Conservation (phyloP, 139 green algal genomes). For the Chlamydomonas schloesseri region DNA sequence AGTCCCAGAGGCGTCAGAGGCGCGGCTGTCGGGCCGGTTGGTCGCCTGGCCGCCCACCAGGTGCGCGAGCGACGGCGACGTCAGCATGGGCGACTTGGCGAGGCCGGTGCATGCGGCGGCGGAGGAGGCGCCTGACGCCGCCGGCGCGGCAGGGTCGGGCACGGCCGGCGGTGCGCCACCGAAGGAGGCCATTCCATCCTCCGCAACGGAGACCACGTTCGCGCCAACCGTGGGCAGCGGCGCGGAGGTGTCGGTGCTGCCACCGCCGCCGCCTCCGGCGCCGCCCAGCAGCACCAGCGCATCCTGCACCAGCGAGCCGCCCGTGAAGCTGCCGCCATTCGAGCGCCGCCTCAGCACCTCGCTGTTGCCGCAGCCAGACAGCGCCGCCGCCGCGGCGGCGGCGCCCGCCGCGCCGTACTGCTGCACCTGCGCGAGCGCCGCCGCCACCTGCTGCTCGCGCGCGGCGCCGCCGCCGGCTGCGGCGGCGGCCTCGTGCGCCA, state of each 20-base stretch:
- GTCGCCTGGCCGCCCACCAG: not conserved
- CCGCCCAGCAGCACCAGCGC: constrained; percentile 5
- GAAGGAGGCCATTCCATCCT: too few species aligned
- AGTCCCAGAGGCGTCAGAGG: not conserved
- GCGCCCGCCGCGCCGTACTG: constrained; percentile 17
- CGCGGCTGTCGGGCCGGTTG: not conserved
- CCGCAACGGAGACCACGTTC: too few species aligned
- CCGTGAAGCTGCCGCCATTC: too few species aligned
- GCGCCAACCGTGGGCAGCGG: too few species aligned
- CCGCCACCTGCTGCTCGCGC: not conserved
- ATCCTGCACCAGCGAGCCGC: not conserved
- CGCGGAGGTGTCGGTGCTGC: not conserved
- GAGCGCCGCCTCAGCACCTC: not conserved
- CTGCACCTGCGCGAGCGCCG: constrained; percentile 19
- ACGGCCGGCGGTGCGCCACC: too few species aligned
- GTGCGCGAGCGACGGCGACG: constrained; percentile 12
- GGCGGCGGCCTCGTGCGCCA: not conserved
- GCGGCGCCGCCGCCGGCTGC: not conserved
- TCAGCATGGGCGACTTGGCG: not conserved
- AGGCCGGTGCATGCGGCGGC: too few species aligned
- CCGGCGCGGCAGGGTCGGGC: too few species aligned
- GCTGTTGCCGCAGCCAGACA: not conserved
- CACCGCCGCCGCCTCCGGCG: not conserved
- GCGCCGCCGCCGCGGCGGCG: not conserved
- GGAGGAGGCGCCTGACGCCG: too few species aligned